These are phyloP conservation scores for Backusella morwellensis DNA, from an alignment of 192 early-diverging fungal species.

Conservation along the genomic window DNA sequence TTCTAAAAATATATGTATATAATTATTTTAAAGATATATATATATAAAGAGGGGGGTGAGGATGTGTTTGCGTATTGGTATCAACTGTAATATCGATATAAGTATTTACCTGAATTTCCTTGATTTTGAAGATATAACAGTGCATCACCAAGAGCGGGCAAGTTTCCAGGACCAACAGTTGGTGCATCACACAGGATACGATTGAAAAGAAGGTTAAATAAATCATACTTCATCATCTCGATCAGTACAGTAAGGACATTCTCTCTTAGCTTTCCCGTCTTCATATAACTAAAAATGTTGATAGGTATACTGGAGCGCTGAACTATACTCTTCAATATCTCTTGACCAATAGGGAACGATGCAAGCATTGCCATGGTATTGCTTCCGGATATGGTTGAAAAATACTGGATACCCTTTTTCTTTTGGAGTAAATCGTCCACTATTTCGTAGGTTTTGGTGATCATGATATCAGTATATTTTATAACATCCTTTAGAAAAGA, in stretches of 20 bases:
- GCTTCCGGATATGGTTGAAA: conserved; percentile 4
- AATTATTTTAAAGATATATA: background rate
- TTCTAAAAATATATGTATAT: background rate
- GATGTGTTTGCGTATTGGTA: background rate
- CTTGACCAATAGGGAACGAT: background rate
- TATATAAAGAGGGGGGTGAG: no score
- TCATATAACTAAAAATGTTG: background rate
- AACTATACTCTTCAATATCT: background rate
- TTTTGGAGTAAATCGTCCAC: background rate
- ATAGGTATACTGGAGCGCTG: background rate
- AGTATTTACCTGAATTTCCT: background rate
- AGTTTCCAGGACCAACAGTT: background rate
- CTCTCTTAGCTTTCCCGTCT: background rate
- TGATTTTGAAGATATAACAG: conserved; percentile 6
- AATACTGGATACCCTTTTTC: background rate
- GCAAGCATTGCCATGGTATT: background rate
- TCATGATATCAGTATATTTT: background rate
- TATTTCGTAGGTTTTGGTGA: background rate
- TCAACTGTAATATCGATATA: background rate
- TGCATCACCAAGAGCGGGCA: background rate
- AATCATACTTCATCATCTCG: background rate
- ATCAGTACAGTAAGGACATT: background rate
- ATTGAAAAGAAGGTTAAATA: background rate
- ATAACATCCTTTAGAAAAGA: background rate
- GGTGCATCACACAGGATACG: conserved; percentile 2